Percentiles rank a stretch among this genome's conserved stretches.
Evolutionary conservation across 768 basidiomycete genomes (phyloP).

Genomic region (Cyclocybe cylindracea): DNA sequence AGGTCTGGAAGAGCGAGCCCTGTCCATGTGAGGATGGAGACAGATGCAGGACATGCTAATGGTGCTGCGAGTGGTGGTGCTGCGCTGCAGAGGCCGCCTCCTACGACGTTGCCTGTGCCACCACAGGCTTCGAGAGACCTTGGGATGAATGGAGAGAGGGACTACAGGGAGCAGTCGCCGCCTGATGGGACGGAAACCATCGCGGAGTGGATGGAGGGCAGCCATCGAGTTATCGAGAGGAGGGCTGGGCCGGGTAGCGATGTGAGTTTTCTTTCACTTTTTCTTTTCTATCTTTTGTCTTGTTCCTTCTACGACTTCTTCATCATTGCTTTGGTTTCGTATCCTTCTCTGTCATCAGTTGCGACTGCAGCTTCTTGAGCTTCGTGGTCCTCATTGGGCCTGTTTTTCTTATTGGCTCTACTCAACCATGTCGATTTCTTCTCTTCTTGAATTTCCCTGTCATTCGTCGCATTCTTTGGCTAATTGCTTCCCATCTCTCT

Average conservation of each 20-base stretch:
- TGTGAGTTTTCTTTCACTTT: constrained; percentile 19
- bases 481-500: neutral
- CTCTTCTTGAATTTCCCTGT: neutral
- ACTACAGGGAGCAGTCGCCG: constrained; percentile 14
- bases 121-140: too few relatives aligned
- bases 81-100: too few relatives aligned
- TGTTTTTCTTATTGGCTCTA: too few relatives aligned
- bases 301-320: neutral
- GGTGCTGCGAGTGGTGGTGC: neutral
- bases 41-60: neutral
- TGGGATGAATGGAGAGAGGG: neutral
- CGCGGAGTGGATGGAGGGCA: constrained; percentile 28
- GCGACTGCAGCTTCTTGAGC: too few relatives aligned
- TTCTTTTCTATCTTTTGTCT: neutral
- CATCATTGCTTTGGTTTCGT: neutral
- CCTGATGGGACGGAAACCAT: constrained; percentile 21
- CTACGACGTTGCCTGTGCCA: too few relatives aligned
- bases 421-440: too few relatives aligned
- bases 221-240: constrained; percentile 26
- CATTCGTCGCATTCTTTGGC: neutral
- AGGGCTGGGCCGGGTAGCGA: constrained; percentile 24
- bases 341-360: neutral
- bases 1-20: neutral
- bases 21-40: too few relatives aligned
- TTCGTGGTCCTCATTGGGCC: too few relatives aligned